Evolutionary conservation across 345 rosid species (phyloP).

Genomic region (Citrus glauca): DNA sequence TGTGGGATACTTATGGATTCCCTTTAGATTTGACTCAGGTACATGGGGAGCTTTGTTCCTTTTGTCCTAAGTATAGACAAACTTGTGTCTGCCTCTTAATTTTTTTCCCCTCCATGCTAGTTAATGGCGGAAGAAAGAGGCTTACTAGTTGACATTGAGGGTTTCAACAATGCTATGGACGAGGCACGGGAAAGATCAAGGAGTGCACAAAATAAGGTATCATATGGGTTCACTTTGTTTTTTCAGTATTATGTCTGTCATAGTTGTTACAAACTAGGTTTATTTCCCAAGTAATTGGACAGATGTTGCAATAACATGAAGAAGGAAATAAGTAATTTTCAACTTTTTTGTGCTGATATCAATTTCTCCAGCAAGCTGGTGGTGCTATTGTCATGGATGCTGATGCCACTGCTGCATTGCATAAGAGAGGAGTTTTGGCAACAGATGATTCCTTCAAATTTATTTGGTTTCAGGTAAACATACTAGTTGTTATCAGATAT

Average conservation of each 20-base stretch:
- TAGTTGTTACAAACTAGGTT: background rate
- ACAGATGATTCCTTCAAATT: constrained; percentile 82
- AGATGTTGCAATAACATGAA: background rate
- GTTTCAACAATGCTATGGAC: constrained; percentile 78
- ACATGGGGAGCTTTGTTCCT: constrained; percentile 5
- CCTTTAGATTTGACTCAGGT: constrained; percentile 97
- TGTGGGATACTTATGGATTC: constrained; percentile 98
- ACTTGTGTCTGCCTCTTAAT: constrained; percentile 14
- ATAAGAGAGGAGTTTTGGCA: constrained; percentile 57
- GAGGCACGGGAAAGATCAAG: constrained; percentile 95
- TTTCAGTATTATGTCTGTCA: background rate
- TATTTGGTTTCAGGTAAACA: constrained; percentile 62
- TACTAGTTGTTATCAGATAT: background rate
- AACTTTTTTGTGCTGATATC: constrained; percentile 13
- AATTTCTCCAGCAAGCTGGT: constrained; percentile 70
- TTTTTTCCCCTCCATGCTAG: constrained; percentile 31
- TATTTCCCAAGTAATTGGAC: background rate
- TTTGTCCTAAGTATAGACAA: background rate
- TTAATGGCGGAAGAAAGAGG: constrained; percentile 97
- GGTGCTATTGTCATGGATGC: constrained; percentile 88
- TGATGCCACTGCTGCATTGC: constrained; percentile 82
- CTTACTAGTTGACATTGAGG: constrained; percentile 71
- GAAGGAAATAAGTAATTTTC: background rate
- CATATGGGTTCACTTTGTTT: constrained; percentile 1
- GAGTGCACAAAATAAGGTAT: constrained; percentile 82